Evolutionary conservation across 129 eudicot species (phyloP).

Genomic region (Gnaphalium uliginosum): DNA sequence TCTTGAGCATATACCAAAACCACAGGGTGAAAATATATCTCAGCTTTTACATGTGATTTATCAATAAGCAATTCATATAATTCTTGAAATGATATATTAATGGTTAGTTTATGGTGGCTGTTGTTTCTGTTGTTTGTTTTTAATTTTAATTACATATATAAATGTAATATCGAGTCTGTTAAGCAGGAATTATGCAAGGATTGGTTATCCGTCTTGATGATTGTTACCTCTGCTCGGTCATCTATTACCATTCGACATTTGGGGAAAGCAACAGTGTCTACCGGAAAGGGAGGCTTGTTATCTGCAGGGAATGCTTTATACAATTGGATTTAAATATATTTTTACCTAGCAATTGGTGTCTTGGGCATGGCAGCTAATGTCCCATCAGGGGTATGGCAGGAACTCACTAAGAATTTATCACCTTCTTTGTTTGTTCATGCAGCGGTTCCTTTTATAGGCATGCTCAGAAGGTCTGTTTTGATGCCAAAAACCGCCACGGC

Average conservation of each 20-base stretch:
- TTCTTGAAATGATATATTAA: background rate
- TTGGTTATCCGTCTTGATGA: constrained; percentile 90
- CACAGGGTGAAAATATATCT: constrained; percentile 96
- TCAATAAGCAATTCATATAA: constrained; percentile 52
- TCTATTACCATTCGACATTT: constrained; percentile 94
- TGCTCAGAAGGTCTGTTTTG: constrained; percentile 80
- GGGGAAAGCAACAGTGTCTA: constrained; percentile 96
- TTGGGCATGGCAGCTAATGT: constrained; percentile 90
- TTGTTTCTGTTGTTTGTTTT: too few relatives aligned
- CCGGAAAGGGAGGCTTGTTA: constrained; percentile 95
- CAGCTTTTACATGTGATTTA: constrained; percentile 81
- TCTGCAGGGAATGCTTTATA: constrained; percentile 96
- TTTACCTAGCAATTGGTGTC: constrained; percentile 63
- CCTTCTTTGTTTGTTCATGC: constrained; percentile 95
- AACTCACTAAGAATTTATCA: constrained; percentile 84
- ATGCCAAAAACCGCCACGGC: constrained; percentile 99
- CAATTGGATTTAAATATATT: constrained; percentile 48
- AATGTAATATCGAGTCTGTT: constrained; percentile 14
- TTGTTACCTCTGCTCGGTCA: constrained; percentile 96
- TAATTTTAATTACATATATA: too few relatives aligned
- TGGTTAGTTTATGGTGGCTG: background rate
- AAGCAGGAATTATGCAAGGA: constrained; percentile 92
- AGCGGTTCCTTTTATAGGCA: constrained; percentile 91
- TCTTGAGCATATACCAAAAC: constrained; percentile 93
- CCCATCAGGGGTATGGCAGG: constrained; percentile 91